Percentiles rank a stretch among this genome's conserved stretches.
phyloP scores from a whole-genome alignment of 148 eudicot genomes.

The Pouteria glomerata region DNA sequence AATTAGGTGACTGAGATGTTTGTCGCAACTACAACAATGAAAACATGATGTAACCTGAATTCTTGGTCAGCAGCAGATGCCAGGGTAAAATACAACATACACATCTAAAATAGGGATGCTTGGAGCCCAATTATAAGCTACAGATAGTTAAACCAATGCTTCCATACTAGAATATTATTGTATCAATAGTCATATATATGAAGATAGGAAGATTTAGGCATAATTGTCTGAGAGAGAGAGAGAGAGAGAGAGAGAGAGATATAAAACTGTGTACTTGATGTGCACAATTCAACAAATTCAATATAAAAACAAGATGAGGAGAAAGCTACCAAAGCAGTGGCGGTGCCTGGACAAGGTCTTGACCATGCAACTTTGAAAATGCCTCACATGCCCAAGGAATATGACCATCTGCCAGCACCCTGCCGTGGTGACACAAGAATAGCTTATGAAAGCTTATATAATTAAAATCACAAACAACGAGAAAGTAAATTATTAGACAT shows the following conservation, averaged over 20 bases:
- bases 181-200: too few species aligned
- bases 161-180: not conserved
- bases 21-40: too few species aligned
- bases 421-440: conserved; percentile 23
- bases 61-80: too few species aligned
- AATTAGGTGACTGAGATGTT: too few species aligned
- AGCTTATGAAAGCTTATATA: not conserved
- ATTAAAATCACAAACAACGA: not conserved
- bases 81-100: not conserved
- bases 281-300: not conserved
- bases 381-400: conserved; percentile 97
- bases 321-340: conserved; percentile 58
- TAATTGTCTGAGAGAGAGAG: too few species aligned
- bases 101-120: not conserved
- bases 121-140: not conserved
- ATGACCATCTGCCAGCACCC: conserved; percentile 93
- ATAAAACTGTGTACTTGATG: not conserved
- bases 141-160: not conserved
- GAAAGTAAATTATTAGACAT: not conserved
- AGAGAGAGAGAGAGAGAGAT: not conserved
- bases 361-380: conserved; percentile 72
- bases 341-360: conserved; percentile 61
- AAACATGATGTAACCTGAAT: too few species aligned
- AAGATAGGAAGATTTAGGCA: not conserved
- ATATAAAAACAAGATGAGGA: not conserved